Evolutionary conservation across 2,329 filamentous ascomycete genomes (phyloP).

Genomic region (Paracamarosporium sp.): DNA sequence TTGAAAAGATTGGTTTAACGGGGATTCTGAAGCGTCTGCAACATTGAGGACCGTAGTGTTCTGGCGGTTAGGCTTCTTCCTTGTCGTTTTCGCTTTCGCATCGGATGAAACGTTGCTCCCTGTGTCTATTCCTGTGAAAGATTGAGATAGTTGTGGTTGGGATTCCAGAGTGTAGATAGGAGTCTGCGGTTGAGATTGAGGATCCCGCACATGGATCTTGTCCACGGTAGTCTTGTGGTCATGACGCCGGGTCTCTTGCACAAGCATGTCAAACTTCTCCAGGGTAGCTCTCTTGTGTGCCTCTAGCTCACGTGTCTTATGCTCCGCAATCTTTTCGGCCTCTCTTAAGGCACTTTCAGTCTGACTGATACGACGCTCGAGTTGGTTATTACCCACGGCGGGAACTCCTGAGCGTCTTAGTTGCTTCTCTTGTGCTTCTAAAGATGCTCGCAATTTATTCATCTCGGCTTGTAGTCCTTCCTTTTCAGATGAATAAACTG

Average conservation of each 20-base stretch:
- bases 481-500: slow-evolving; percentile 10
- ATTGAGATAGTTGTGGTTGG: not conserved
- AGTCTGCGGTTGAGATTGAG: not conserved
- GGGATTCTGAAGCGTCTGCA: not conserved
- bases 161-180: not conserved
- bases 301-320: slow-evolving; percentile 21
- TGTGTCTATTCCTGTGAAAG: too few relatives aligned
- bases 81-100: slow-evolving; percentile 5
- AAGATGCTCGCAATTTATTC: slow-evolving; percentile 12
- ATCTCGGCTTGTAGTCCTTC: slow-evolving; percentile 17
- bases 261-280: slow-evolving; percentile 10
- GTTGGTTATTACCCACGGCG: slow-evolving; percentile 12
- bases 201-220: not conserved
- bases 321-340: slow-evolving; percentile 19
- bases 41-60: slow-evolving; percentile 18
- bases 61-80: slow-evolving; percentile 29
- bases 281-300: slow-evolving; percentile 16
- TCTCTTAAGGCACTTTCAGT: slow-evolving; percentile 21
- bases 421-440: slow-evolving; percentile 11
- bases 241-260: slow-evolving; percentile 2
- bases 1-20: not conserved
- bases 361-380: slow-evolving; percentile 14
- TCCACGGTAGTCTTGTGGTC: slow-evolving; percentile 14
- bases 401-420: slow-evolving; percentile 9
- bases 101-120: not conserved